Base-by-base conservation (phyloP, 2,329 filamentous ascomycete species). In the Fusarium aywerte region DNA sequence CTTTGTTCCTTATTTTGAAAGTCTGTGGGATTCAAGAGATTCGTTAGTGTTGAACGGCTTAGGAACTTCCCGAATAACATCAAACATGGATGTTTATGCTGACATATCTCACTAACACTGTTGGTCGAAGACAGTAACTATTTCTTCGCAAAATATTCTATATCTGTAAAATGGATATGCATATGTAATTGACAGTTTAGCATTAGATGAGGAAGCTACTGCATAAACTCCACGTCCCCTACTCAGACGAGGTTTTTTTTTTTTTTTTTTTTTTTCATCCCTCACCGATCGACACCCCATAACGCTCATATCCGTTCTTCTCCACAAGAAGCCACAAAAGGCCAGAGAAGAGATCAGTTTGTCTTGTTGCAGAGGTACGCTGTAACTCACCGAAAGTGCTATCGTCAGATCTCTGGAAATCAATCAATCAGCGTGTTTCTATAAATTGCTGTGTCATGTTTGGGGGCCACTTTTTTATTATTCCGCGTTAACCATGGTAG, bases 381-480 rank as follows among this genome's bases (percentile, higher is more conserved):
- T 44, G n/a, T 53, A 53, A 53, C 32, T 60, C 44, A 32, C 42
- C n/a, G 52, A 51, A 42, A 36, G 58, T 65, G 35, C 48, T 11
- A 35, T 23, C 27, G 13, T 38, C 23, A 33, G 9, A 36, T 36
- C 16, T 52, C 44, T 55, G 23, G 20, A 53, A 45, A 51, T 53
- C 29, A 45, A 47, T 53, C 21, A 47, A 47, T 10, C 23, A 38
- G 29, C 33, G 42, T 42, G 36, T 38, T 42, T 68, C 38, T 49
- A 49, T 61, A 58, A 60, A 39, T 61, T 55, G 29, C 35, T 58
- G 53, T 44, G 53, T n/a, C 13, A 42, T 48, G 23, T 16, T 33
- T 56, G 32, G 38, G 51, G 35, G 55, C 69, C 67, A 69, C 67
- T 70, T 67, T 68, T 36, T 29, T 18, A 29, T 29, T 18, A 27